Percentiles rank a stretch among this genome's conserved stretches.
These are phyloP conservation scores for Pestalotiopsis sp. DNA, from an alignment of 2,329 filamentous ascomycete species.

Conservation along the genomic window DNA sequence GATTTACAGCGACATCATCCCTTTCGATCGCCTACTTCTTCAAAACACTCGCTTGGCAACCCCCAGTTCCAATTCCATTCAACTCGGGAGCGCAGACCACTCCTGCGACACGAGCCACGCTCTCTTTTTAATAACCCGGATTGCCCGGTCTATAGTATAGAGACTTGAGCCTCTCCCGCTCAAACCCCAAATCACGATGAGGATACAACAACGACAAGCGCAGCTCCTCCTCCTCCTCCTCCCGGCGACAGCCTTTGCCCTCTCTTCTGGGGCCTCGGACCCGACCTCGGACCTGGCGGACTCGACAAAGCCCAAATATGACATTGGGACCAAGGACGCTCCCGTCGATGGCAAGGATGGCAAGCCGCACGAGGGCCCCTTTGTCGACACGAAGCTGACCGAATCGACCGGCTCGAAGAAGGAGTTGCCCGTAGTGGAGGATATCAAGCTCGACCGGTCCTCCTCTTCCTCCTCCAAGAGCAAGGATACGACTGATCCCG, in stretches of 20 bases:
- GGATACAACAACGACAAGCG: slow-evolving; percentile 27
- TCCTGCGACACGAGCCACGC: neutral
- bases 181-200: slow-evolving; percentile 26
- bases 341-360: slow-evolving; percentile 93
- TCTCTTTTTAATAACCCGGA: neutral
- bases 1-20: neutral
- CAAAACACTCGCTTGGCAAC: neutral
- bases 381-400: slow-evolving; percentile 57
- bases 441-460: slow-evolving; percentile 54
- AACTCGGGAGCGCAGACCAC: neutral
- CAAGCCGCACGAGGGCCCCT: slow-evolving; percentile 87
- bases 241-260: slow-evolving; percentile 24
- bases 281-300: slow-evolving; percentile 19
- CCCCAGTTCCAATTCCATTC: neutral
- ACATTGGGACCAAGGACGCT: slow-evolving; percentile 69
- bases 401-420: slow-evolving; percentile 36
- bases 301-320: slow-evolving; percentile 39
- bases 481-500: slow-evolving; percentile 66
- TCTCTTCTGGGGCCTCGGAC: slow-evolving; percentile 25
- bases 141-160: neutral
- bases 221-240: slow-evolving; percentile 31
- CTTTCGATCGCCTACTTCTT: neutral
- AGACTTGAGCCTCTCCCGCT: neutral
- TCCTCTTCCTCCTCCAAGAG: slow-evolving; percentile 41
- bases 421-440: slow-evolving; percentile 48